Conservation (phyloP, 2,329 filamentous ascomycete species). For the Metarhizium anisopliae region DNA sequence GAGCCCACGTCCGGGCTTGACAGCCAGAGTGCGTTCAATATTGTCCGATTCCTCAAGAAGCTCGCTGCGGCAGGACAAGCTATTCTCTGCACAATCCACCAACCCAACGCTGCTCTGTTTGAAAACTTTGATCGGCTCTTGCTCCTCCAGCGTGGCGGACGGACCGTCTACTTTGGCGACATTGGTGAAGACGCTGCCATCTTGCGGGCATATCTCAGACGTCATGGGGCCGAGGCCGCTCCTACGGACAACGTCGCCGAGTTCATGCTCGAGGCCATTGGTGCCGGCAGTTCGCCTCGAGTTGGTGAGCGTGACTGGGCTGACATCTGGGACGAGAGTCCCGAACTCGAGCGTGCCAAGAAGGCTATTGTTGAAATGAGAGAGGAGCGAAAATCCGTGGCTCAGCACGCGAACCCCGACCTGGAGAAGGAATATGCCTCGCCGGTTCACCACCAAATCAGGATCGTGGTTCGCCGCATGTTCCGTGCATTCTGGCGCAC, state of each 20-base stretch:
- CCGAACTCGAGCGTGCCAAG: conserved; percentile 60
- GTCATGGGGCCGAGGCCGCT: conserved; percentile 50
- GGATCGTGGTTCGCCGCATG: conserved; percentile 62
- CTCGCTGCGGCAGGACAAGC: conserved; percentile 74
- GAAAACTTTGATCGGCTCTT: conserved; percentile 81
- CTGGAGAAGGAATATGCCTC: conserved; percentile 74
- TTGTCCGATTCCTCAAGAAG: conserved; percentile 69
- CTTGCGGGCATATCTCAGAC: conserved; percentile 55
- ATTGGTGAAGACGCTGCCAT: conserved; percentile 66
- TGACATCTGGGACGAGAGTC: conserved; percentile 67
- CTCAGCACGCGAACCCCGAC: conserved; percentile 34
- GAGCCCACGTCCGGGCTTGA: conserved; percentile 67
- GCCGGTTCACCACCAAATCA: conserved; percentile 69
- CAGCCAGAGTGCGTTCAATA: conserved; percentile 61
- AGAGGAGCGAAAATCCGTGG: conserved; percentile 38
- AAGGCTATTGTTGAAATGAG: conserved; percentile 60
- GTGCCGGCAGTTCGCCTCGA: conserved; percentile 62
- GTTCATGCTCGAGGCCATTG: conserved; percentile 81
- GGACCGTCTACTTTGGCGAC: conserved; percentile 79
- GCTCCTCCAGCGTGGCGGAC: conserved; percentile 67
- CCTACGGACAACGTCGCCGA: conserved; percentile 55
- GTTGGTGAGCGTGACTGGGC: conserved; percentile 72
- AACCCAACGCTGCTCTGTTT: conserved; percentile 78
- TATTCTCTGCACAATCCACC: conserved; percentile 85
- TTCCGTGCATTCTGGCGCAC: conserved; percentile 77